Base-by-base conservation (phyloP, 2,329 filamentous ascomycete species). In the Bimuria novae-zelandiae region DNA sequence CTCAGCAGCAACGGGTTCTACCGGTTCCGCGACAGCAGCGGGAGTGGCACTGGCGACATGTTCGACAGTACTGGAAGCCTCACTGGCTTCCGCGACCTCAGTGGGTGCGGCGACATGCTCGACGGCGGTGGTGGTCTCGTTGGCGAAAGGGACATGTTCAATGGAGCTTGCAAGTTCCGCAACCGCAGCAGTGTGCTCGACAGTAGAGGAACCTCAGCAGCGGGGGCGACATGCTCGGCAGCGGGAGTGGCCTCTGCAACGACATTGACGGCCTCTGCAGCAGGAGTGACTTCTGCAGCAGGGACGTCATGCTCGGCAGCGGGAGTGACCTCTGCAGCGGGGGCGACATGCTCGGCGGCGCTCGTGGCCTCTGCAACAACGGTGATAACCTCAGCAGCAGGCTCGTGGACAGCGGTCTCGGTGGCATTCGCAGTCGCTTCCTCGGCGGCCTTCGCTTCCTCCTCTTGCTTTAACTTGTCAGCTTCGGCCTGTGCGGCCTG, bases 321-420 rank as follows among this genome's bases (percentile, higher is more conserved):
- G 42, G 11, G 23, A 11, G 42, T 21, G 27, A 35, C 22, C 22
- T 40, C 45, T 10, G 16, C 25, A 47, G 41, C 29, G 19, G 44
- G 12, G 16, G 44, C 49, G 14, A 35, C 23, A 16, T 33, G 29
- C n/a, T 29, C 21, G 7, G 11, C 33, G 19, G 41, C 12, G 17
- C 14, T 16, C 4, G 35, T 37, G 10, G 42, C 37, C 23, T 46
- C 49, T 10, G 39, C 37, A 17, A 43, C 37, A 43, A 22, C 33
- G 3, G 44, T 46, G n/a, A 40, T 30, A n/a, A n/a, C n/a, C 14
- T 43, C 45, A 7, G 43, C 48, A 19, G 30, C 49, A 4, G 48
- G 29, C 12, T 49, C 52, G 37, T 40, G 55, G 46, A 35, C 46
- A 44, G 42, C 51, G 16, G 51, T 39, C n/a, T 47, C 37, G n/a